Percentiles rank a stretch among this genome's conserved stretches.
phyloP scores from a whole-genome alignment of 2,329 filamentous ascomycete species.

The Neurospora crassa region DNA sequence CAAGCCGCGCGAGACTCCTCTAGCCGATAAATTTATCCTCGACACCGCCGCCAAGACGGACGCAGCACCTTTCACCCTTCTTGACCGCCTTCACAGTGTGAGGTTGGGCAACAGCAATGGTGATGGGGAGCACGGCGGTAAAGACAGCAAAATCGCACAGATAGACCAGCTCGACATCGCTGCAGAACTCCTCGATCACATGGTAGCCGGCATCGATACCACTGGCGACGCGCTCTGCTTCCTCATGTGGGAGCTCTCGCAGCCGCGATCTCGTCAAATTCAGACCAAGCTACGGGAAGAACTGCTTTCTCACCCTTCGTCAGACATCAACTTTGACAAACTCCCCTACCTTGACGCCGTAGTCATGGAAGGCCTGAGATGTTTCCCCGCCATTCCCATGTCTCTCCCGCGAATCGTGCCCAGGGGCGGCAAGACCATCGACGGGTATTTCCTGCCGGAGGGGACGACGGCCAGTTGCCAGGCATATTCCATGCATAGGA shows the following conservation, averaged over 20 bases:
- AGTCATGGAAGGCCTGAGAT: conserved; percentile 51
- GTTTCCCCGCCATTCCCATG: conserved; percentile 57
- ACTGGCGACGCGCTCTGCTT: conserved; percentile 62
- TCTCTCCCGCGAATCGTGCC: conserved; percentile 54
- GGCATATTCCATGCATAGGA: conserved; percentile 49
- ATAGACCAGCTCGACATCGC: conserved; percentile 47
- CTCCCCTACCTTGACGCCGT: conserved; percentile 54
- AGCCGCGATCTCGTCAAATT: conserved; percentile 39
- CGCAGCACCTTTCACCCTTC: conserved; percentile 44
- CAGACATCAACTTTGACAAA: conserved; percentile 30
- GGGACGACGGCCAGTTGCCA: conserved; percentile 51
- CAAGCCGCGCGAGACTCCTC: conserved; percentile 46
- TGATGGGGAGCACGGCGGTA: background rate
- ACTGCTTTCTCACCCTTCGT: conserved; percentile 31
- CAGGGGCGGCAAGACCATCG: conserved; percentile 41
- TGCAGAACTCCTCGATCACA: conserved; percentile 62
- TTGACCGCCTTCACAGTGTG: conserved; percentile 42
- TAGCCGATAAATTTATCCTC: conserved; percentile 50
- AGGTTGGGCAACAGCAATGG: background rate
- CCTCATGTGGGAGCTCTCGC: conserved; percentile 61
- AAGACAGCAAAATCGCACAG: conserved; percentile 30
- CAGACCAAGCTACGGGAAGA: conserved; percentile 46
- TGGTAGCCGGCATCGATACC: conserved; percentile 64
- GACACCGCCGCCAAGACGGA: conserved; percentile 36
- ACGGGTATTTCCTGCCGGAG: conserved; percentile 43